Evolutionary conservation across 495 filamentous ascomycete species (phyloP).

Genomic region (Aspergillus hancockii): DNA sequence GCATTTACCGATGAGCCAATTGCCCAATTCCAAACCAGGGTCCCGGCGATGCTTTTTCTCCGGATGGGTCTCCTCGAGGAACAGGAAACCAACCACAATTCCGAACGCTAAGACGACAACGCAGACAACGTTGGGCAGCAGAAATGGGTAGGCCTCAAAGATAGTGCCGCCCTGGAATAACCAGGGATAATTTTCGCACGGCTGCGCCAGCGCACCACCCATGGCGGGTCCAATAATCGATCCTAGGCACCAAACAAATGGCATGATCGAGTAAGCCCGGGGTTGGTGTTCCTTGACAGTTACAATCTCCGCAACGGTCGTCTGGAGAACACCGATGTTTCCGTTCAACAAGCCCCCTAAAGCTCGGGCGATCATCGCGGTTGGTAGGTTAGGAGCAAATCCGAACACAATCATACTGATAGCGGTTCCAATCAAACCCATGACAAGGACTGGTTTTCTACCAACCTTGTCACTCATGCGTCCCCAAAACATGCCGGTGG

Average conservation of each 20-base stretch:
- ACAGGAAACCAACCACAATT: constrained; percentile 80
- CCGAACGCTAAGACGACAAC: constrained; percentile 74
- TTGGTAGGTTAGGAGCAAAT: constrained; percentile 79
- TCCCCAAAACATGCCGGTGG: constrained; percentile 88
- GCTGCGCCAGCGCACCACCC: constrained; percentile 85
- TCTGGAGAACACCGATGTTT: constrained; percentile 93
- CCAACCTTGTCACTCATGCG: constrained; percentile 88
- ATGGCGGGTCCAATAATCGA: constrained; percentile 88
- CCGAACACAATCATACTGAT: constrained; percentile 94
- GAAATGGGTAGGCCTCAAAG: constrained; percentile 84
- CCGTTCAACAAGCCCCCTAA: constrained; percentile 92
- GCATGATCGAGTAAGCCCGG: constrained; percentile 94
- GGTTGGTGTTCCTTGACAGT: constrained; percentile 90
- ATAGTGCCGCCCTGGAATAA: constrained; percentile 72
- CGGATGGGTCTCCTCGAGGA: constrained; percentile 92
- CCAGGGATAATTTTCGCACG: constrained; percentile 77
- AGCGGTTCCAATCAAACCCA: constrained; percentile 83
- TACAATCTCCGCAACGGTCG: constrained; percentile 90
- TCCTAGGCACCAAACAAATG: constrained; percentile 94
- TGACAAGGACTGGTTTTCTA: constrained; percentile 88
- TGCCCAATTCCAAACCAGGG: constrained; percentile 72
- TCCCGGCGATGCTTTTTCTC: constrained; percentile 78
- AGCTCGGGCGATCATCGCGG: constrained; percentile 84
- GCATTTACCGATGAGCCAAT: constrained; percentile 62
- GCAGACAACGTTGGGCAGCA: constrained; percentile 93